phyloP scores from a whole-genome alignment of 768 basidiomycete genomes.

The Suillus lakei region DNA sequence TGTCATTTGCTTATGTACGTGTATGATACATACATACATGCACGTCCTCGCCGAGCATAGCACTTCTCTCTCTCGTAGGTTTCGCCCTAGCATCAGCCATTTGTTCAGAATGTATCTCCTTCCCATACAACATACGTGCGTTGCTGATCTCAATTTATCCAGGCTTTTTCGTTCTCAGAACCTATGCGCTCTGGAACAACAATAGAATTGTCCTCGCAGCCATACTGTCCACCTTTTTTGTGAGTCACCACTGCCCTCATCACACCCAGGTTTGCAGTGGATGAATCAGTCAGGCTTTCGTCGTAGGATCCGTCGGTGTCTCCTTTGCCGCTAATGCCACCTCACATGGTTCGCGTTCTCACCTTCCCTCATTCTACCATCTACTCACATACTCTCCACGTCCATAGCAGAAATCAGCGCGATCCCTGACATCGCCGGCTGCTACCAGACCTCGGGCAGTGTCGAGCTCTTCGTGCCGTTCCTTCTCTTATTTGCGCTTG shows the following conservation, averaged over 20 bases:
- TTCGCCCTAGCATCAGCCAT: background rate
- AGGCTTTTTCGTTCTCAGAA: background rate
- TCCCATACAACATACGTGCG: background rate
- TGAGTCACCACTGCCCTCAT: background rate
- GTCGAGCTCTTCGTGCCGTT: background rate
- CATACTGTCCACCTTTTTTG: background rate
- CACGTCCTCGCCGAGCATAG: background rate
- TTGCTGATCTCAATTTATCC: too few species aligned
- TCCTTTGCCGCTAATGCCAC: background rate
- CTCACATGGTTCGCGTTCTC: background rate
- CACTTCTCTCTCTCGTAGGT: background rate
- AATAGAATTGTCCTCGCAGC: background rate
- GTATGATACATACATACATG: background rate
- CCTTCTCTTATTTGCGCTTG: background rate
- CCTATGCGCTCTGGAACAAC: background rate
- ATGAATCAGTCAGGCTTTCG: background rate
- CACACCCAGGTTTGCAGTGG: background rate
- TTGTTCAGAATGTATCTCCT: background rate
- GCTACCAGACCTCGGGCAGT: constrained; percentile 1
- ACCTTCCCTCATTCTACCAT: background rate
- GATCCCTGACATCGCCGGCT: background rate
- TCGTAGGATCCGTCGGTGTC: background rate
- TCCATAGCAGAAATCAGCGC: background rate
- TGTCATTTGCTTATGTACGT: background rate
- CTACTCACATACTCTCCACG: background rate